Evolutionary conservation across 306 rosid species (phyloP).

Genomic region (Myrica gale): DNA sequence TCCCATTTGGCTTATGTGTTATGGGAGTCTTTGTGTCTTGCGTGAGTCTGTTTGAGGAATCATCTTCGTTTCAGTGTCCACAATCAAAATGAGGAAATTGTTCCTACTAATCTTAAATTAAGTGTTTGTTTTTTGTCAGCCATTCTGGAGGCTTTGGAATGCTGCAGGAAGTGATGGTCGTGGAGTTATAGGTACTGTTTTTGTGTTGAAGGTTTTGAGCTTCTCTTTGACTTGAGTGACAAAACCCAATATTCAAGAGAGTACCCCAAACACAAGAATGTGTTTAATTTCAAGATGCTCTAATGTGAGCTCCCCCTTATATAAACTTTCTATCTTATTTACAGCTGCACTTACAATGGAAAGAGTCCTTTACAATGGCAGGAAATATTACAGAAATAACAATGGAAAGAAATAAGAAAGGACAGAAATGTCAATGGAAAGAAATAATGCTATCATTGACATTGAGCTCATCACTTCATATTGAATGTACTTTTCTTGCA

Average conservation of each 20-base stretch:
- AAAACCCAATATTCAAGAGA: too few relatives aligned
- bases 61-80: not conserved
- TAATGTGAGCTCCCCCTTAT: too few relatives aligned
- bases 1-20: not conserved
- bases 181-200: slow-evolving; percentile 81
- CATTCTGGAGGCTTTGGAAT: slow-evolving; percentile 99
- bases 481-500: slow-evolving; percentile 35
- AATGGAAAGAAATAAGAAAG: too few relatives aligned
- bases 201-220: slow-evolving; percentile 18
- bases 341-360: too few relatives aligned
- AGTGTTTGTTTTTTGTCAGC: slow-evolving; percentile 53
- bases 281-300: too few relatives aligned
- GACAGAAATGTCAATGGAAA: too few relatives aligned
- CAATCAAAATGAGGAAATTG: slow-evolving; percentile 1
- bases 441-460: too few relatives aligned
- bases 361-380: too few relatives aligned
- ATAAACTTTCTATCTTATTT: too few relatives aligned
- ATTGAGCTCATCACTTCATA: slow-evolving; percentile 21
- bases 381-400: too few relatives aligned
- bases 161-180: slow-evolving; percentile 97
- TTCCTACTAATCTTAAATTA: slow-evolving; percentile 22
- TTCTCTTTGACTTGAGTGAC: not conserved
- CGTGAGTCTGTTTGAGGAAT: not conserved
- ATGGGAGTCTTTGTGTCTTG: not conserved
- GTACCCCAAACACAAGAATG: too few relatives aligned